A percentile compares a stretch with the other conserved stretches of the same genome.
Evolutionary conservation across 1,284 basidiomycete species (phyloP).

Genomic region (Cryptococcus wingfieldii): DNA sequence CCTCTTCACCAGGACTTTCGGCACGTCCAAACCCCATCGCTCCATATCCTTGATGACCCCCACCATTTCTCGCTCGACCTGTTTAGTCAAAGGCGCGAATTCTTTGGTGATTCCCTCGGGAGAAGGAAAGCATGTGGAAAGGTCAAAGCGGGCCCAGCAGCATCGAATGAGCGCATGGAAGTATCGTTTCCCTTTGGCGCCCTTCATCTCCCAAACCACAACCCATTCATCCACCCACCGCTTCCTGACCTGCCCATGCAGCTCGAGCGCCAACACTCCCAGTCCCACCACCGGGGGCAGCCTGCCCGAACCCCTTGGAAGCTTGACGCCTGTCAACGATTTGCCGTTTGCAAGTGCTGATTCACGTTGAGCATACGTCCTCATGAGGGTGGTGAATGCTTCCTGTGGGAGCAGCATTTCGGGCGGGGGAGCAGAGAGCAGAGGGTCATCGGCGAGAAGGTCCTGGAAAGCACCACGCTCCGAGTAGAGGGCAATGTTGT

Average conservation of each 20-base stretch:
- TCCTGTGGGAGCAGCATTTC: slow-evolving; percentile 17
- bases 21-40: slow-evolving; percentile 9
- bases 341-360: neutral
- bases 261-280: neutral
- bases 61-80: slow-evolving; percentile 10
- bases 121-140: neutral
- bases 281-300: neutral
- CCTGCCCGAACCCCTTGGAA: neutral
- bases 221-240: slow-evolving; percentile 7
- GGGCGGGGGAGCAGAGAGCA: neutral
- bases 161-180: slow-evolving; percentile 19
- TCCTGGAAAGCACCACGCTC: slow-evolving; percentile 5
- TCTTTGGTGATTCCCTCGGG: neutral
- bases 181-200: slow-evolving; percentile 7
- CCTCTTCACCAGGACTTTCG: slow-evolving; percentile 3
- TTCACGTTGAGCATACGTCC: slow-evolving; percentile 5
- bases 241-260: neutral
- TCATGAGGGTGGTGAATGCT: slow-evolving; percentile 29
- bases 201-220: neutral
- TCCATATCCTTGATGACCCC: slow-evolving; percentile 14
- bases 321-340: neutral
- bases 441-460: neutral
- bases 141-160: slow-evolving; percentile 14
- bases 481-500: slow-evolving; percentile 19
- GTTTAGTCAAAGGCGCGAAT: neutral